Evolutionary conservation across 1,284 basidiomycete genomes (phyloP), one percentile per base, ranked within the genome.

Genomic region (Grifola frondosa): DNA sequence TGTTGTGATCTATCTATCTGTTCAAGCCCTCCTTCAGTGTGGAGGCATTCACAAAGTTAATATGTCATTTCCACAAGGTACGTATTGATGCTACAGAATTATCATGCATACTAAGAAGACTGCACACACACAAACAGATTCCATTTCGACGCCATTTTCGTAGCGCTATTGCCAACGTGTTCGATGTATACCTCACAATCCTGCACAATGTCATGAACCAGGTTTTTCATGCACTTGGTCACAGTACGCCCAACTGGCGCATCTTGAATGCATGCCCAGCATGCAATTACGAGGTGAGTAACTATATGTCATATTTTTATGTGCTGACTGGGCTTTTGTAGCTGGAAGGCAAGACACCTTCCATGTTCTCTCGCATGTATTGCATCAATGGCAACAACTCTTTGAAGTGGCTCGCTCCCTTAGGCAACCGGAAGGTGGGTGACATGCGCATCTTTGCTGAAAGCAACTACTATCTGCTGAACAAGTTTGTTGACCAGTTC

Each of bases 1-100:
- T 65, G 3, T 63, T 56, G 40, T 50, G 47, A 12, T 16, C 37
- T 3, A 30, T 65, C 8, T 49, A 56, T 3, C 42, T 55, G 3
- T 38, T 37, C 32, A 51, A 48, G 17, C 46, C 63, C 0, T 65
- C 60, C 1, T 61, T 62, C 42, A 66, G 63, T 44, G 43, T 65
- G 2, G 63, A 70, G 44, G 60, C 62, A 0, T 68, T 67, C 32
- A 44, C 57, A 1, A 62, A 63, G 37, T 53, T 64, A 2, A 11
- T 70, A 2, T 67, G 67, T 48, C 53, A 67, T 48, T 37, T 60
- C 3, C 67, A 69, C 34, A 44, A 34, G 19, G 63, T 67, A 48
- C 22, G 61, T 56, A 17, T 16, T n/a, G n/a, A n/a, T n/a, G 7
- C 32, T 23, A 22, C 17, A 31, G 24, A 28, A 20, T 44, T 33